phyloP scores from a whole-genome alignment of 345 rosid species.

The Capsella bursapastoris region DNA sequence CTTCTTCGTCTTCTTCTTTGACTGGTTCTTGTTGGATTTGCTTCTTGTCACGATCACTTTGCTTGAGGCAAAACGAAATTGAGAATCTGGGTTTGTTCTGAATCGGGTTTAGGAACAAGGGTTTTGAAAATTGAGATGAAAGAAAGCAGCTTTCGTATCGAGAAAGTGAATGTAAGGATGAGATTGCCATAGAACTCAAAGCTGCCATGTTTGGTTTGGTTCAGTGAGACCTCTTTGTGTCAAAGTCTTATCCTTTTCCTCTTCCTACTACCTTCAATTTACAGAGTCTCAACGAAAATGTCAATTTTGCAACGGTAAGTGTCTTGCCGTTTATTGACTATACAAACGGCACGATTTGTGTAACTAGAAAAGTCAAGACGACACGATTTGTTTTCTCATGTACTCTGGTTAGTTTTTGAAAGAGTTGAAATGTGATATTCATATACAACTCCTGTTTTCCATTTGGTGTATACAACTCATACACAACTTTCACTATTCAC shows the following conservation, averaged over 20 bases:
- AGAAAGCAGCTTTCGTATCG: constrained; percentile 28
- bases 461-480: too few species aligned
- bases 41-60: constrained; percentile 9
- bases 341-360: constrained; percentile 20
- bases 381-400: background rate
- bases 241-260: constrained; percentile 30
- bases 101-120: constrained; percentile 25
- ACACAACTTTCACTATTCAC: background rate
- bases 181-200: constrained; percentile 25
- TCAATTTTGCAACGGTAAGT: background rate
- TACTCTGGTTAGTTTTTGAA: too few species aligned
- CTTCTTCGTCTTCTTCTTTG: background rate
- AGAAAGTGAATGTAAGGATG: constrained; percentile 32
- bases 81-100: constrained; percentile 41
- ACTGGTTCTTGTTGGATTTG: background rate
- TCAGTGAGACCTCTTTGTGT: constrained; percentile 2
- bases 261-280: background rate
- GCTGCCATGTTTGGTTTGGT: constrained; percentile 34
- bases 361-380: background rate
- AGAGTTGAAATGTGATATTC: too few species aligned
- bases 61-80: constrained; percentile 38
- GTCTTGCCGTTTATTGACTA: constrained; percentile 21
- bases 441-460: too few species aligned
- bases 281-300: background rate
- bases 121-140: constrained; percentile 32